Percentiles rank a stretch among this genome's conserved stretches.
Conservation (phyloP, 805 yeast species). For the Isabelozyma heimii region DNA sequence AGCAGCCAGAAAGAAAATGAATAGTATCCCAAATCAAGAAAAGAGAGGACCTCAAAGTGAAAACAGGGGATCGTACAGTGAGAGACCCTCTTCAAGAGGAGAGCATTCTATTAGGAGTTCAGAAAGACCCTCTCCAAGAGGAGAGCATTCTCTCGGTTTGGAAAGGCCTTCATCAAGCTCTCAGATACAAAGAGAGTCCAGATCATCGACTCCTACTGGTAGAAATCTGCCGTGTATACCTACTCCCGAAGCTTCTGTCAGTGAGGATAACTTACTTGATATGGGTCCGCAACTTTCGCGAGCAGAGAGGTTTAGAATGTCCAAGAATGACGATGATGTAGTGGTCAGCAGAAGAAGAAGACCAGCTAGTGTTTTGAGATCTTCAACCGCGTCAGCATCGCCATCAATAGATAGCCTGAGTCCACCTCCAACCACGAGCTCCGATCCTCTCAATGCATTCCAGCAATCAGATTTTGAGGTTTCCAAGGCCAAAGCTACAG, state of each 20-base stretch:
- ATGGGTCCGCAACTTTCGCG: slow-evolving; percentile 4
- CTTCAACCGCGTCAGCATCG: background rate
- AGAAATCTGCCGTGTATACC: background rate
- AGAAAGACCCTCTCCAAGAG: too few relatives aligned
- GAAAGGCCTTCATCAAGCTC: background rate
- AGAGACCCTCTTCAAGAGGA: too few relatives aligned
- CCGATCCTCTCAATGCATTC: slow-evolving; percentile 33
- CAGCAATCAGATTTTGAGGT: slow-evolving; percentile 44
- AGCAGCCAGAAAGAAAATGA: slow-evolving; percentile 9
- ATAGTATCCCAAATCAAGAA: background rate
- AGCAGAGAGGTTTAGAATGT: slow-evolving; percentile 25
- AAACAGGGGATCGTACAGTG: too few relatives aligned
- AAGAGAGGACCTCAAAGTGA: too few relatives aligned
- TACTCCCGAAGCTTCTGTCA: background rate
- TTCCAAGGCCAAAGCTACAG: slow-evolving; percentile 55
- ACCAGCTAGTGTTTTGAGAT: slow-evolving; percentile 4
- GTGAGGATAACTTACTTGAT: background rate
- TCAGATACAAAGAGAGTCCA: slow-evolving; percentile 1
- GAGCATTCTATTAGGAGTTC: too few relatives aligned
- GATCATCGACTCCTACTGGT: slow-evolving; percentile 1
- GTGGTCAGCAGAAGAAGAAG: slow-evolving; percentile 21
- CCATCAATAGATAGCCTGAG: background rate
- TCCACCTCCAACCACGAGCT: slow-evolving; percentile 1
- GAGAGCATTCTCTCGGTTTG: background rate
- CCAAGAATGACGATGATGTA: slow-evolving; percentile 10